These are phyloP conservation scores for Biscogniauxia mediterranea DNA, from an alignment of 2,329 filamentous ascomycete genomes.

Conservation along the genomic window DNA sequence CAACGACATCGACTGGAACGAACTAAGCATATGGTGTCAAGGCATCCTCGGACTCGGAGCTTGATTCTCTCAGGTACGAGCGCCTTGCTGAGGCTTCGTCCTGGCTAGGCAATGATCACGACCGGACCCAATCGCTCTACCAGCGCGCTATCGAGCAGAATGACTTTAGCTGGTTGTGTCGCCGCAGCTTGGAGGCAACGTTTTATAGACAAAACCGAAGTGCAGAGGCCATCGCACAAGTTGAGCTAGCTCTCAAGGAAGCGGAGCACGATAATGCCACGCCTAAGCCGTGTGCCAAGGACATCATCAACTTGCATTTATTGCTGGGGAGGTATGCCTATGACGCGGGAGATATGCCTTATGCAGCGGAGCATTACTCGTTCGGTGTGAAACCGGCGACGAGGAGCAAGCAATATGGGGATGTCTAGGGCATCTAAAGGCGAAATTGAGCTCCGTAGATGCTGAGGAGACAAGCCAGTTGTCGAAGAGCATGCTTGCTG, in stretches of 20 bases:
- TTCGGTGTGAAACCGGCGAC: slow-evolving; percentile 3
- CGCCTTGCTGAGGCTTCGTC: slow-evolving; percentile 19
- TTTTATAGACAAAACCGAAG: slow-evolving; percentile 4
- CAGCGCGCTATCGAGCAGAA: slow-evolving; percentile 13
- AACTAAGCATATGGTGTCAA: slow-evolving; percentile 17
- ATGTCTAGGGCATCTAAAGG: slow-evolving; percentile 10
- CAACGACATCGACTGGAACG: slow-evolving; percentile 11
- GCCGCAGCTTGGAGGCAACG: slow-evolving; percentile 11
- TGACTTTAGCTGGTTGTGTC: slow-evolving; percentile 20
- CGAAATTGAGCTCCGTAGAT: slow-evolving; percentile 4
- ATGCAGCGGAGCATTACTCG: slow-evolving; percentile 8
- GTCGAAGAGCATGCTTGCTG: slow-evolving; percentile 4
- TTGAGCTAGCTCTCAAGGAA: slow-evolving; percentile 11
- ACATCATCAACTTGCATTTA: slow-evolving; percentile 16
- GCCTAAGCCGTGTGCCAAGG: slow-evolving; percentile 13
- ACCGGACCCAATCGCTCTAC: slow-evolving; percentile 10
- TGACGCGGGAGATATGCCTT: background rate
- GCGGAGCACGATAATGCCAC: slow-evolving; percentile 6
- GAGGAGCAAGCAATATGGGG: slow-evolving; percentile 2
- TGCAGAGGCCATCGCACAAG: slow-evolving; percentile 6
- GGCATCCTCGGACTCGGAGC: slow-evolving; percentile 11
- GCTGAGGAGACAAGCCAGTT: slow-evolving; percentile 3
- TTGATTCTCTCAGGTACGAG: slow-evolving; percentile 26
- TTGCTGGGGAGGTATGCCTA: slow-evolving; percentile 12
- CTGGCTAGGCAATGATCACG: background rate